Percentiles rank a stretch among this genome's conserved stretches.
phyloP scores from a whole-genome alignment of 1,284 basidiomycete species.

The Sporisorium graminicola region DNA sequence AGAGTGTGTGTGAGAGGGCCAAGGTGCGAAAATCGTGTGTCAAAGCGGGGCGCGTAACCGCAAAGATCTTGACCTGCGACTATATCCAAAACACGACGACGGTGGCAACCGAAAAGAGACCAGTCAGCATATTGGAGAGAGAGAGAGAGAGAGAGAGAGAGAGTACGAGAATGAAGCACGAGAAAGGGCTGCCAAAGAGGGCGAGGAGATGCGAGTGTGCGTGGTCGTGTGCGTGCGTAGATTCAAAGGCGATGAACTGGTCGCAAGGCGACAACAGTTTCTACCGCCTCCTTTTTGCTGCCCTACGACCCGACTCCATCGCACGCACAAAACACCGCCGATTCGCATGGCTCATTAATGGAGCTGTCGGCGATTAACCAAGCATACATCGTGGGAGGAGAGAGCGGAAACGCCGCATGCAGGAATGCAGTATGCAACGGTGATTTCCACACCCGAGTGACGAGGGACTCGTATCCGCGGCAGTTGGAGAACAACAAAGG shows the following conservation, averaged over 20 bases:
- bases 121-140: not conserved
- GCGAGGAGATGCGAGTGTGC: not conserved
- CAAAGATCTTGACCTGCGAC: conserved; percentile 5
- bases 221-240: not conserved
- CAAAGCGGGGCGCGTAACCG: not conserved
- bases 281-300: not conserved
- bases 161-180: conserved; percentile 3
- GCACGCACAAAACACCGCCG: not conserved
- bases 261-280: conserved; percentile 11
- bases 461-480: not conserved
- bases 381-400: not conserved
- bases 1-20: not conserved
- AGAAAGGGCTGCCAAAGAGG: not conserved
- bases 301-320: not conserved
- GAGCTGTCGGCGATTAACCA: conserved; percentile 27
- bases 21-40: no score
- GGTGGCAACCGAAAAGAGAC: not conserved
- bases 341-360: not conserved
- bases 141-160: conserved; percentile 6
- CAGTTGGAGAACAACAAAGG: not conserved
- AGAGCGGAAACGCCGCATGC: not conserved
- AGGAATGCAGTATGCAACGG: conserved; percentile 4
- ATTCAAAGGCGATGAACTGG: conserved; percentile 4
- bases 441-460: not conserved
- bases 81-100: conserved; percentile 13